phyloP scores from a whole-genome alignment of 495 filamentous ascomycete species.

The Penicillium antarcticum region DNA sequence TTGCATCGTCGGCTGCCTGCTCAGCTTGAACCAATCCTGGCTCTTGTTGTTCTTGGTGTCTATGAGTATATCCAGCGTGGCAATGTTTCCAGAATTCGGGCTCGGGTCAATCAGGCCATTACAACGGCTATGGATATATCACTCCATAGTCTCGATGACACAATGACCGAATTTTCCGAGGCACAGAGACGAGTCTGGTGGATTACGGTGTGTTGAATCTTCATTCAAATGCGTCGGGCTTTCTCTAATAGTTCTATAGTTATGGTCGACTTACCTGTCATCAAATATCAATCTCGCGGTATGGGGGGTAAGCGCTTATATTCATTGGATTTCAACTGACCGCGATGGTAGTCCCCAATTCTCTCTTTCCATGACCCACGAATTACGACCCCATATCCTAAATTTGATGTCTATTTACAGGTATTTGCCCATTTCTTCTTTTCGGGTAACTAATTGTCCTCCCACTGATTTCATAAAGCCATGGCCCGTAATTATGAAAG shows the following conservation, averaged over 20 bases:
- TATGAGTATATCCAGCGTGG: conserved; percentile 56
- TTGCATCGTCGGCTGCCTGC: conserved; percentile 44
- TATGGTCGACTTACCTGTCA: conserved; percentile 15
- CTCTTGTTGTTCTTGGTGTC: conserved; percentile 44
- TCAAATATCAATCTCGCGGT: conserved; percentile 13
- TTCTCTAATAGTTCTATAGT: conserved; percentile 37
- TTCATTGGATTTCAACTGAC: background rate
- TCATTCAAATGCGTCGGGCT: conserved; percentile 22
- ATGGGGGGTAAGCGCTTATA: too few species aligned
- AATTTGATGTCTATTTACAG: conserved; percentile 37
- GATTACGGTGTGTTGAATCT: conserved; percentile 41
- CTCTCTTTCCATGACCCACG: conserved; percentile 41
- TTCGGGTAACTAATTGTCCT: background rate
- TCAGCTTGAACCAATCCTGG: conserved; percentile 45
- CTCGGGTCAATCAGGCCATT: conserved; percentile 46
- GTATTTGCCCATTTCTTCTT: conserved; percentile 21
- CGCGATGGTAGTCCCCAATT: conserved; percentile 31
- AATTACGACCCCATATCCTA: conserved; percentile 46
- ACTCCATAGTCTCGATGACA: conserved; percentile 33
- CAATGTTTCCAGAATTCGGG: conserved; percentile 50
- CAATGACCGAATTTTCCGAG: conserved; percentile 38
- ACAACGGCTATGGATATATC: conserved; percentile 43
- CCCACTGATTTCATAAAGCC: conserved; percentile 21
- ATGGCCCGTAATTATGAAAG: conserved; percentile 43
- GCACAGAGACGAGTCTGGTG: conserved; percentile 50